Evolutionary conservation across 2,329 filamentous ascomycete genomes (phyloP).

Genomic region (Fusarium sp.): DNA sequence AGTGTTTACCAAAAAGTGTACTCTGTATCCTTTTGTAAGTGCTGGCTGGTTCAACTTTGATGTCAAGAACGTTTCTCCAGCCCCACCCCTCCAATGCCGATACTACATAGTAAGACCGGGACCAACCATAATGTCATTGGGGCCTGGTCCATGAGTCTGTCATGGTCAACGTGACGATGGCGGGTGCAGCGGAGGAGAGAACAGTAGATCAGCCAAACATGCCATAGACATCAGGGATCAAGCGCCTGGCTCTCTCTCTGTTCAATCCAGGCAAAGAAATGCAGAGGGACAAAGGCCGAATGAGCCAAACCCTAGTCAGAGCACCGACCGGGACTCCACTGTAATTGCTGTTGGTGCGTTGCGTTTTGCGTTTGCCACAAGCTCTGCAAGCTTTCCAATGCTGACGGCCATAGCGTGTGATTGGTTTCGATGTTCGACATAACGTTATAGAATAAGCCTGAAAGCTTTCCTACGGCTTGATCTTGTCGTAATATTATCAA

Average conservation of each 20-base stretch:
- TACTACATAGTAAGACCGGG: slow-evolving; percentile 23
- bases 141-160: neutral
- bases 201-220: slow-evolving; percentile 27
- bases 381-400: slow-evolving; percentile 24
- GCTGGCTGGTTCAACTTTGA: slow-evolving; percentile 25
- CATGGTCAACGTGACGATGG: slow-evolving; percentile 22
- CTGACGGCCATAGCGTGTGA: slow-evolving; percentile 23
- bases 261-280: slow-evolving; percentile 29
- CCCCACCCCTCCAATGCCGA: slow-evolving; percentile 41
- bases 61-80: slow-evolving; percentile 18
- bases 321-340: slow-evolving; percentile 22
- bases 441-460: neutral
- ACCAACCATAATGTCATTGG: slow-evolving; percentile 30
- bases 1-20: slow-evolving; percentile 31
- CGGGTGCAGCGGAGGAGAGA: slow-evolving; percentile 36
- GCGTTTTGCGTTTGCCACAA: slow-evolving; percentile 36
- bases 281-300: slow-evolving; percentile 32
- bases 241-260: slow-evolving; percentile 15
- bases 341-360: slow-evolving; percentile 18
- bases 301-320: slow-evolving; percentile 20
- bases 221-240: slow-evolving; percentile 23
- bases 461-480: slow-evolving; percentile 1
- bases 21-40: slow-evolving; percentile 2
- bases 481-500: slow-evolving; percentile 1
- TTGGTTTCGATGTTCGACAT: slow-evolving; percentile 28